Conservation (phyloP, 176 grass and related monocot species). For the Saccharum spontaneum region DNA sequence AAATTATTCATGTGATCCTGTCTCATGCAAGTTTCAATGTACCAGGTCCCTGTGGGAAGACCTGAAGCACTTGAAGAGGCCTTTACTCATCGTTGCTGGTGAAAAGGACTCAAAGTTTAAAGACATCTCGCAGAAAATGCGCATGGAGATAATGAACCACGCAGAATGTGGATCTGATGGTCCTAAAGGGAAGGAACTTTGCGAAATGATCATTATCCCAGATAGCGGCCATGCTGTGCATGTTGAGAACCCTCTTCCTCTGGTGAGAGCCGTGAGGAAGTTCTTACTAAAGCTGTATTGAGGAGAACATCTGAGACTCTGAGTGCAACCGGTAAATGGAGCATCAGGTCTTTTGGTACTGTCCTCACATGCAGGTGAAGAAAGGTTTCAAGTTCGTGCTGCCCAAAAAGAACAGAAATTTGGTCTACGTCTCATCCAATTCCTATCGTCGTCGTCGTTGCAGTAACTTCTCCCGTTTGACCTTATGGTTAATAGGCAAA, state of each 20-base stretch:
- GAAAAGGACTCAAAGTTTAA: conserved; percentile 81
- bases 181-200: conserved; percentile 28
- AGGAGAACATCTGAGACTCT: conserved; percentile 1
- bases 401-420: background rate
- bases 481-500: background rate
- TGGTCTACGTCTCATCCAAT: background rate
- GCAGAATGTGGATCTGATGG: conserved; percentile 25
- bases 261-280: conserved; percentile 77
- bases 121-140: conserved; percentile 64
- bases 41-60: conserved; percentile 86
- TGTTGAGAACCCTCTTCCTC: conserved; percentile 81
- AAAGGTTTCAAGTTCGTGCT: background rate
- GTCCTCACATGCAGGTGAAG: background rate
- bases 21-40: conserved; percentile 37
- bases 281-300: conserved; percentile 51
- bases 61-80: conserved; percentile 67
- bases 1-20: background rate
- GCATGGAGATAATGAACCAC: conserved; percentile 49
- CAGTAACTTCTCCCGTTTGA: background rate
- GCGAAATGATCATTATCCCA: conserved; percentile 63
- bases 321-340: background rate
- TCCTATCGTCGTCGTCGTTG: background rate
- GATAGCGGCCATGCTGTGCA: conserved; percentile 88
- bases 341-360: background rate
- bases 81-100: conserved; percentile 75